Evolutionary conservation across 1,284 basidiomycete species (phyloP).

Genomic region (Tausonia pullulans): DNA sequence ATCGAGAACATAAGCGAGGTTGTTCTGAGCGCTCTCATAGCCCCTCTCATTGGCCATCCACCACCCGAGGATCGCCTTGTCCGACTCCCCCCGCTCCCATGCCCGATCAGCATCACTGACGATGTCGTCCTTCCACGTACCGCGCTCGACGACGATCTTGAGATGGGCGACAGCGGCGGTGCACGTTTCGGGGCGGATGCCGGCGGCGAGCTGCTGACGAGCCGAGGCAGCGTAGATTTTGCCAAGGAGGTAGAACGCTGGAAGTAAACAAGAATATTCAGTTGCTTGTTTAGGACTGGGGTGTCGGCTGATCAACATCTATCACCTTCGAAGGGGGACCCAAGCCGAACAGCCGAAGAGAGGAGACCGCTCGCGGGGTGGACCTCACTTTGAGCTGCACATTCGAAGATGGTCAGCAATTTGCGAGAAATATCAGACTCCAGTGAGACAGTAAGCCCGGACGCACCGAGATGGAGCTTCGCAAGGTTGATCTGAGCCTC

Average conservation of each 20-base stretch:
- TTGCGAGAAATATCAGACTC: background rate
- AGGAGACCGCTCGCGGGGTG: constrained; percentile 57
- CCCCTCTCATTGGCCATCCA: constrained; percentile 90
- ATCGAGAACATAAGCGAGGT: constrained; percentile 84
- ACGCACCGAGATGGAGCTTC: constrained; percentile 65
- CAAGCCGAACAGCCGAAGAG: constrained; percentile 67
- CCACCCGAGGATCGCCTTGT: constrained; percentile 62
- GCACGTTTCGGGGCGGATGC: constrained; percentile 45
- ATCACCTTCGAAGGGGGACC: constrained; percentile 64
- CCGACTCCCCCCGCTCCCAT: constrained; percentile 59
- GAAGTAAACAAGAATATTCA: too few relatives aligned
- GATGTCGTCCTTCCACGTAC: constrained; percentile 77
- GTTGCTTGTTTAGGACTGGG: too few relatives aligned
- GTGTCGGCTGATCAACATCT: too few relatives aligned
- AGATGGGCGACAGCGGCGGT: constrained; percentile 77
- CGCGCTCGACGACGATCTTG: constrained; percentile 78
- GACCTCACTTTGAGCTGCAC: constrained; percentile 18
- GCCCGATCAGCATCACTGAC: constrained; percentile 63
- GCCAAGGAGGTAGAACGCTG: constrained; percentile 77
- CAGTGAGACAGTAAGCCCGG: background rate
- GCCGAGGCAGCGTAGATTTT: constrained; percentile 58
- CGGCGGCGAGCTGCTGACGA: constrained; percentile 22
- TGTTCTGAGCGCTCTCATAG: constrained; percentile 87
- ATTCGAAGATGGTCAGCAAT: background rate
- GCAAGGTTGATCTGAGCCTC: constrained; percentile 86